Evolutionary conservation across 306 rosid genomes (phyloP).

Genomic region (Prunus kanzakura): DNA sequence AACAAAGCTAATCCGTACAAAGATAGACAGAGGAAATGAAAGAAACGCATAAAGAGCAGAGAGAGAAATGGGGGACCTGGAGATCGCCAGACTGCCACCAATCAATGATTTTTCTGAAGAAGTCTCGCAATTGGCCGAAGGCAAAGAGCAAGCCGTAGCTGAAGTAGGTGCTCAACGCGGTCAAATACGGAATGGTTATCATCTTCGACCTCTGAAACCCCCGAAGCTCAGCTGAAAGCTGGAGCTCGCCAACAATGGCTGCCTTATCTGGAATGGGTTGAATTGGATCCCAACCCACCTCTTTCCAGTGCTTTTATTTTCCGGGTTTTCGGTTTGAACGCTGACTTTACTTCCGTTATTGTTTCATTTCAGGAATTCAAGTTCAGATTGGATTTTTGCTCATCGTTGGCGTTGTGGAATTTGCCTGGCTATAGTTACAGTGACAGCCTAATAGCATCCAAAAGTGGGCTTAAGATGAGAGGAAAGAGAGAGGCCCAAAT

Average conservation of each 20-base stretch:
- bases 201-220: slow-evolving; percentile 20
- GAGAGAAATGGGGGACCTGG: slow-evolving; percentile 34
- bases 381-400: background rate
- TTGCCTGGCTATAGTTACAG: background rate
- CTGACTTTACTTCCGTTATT: background rate
- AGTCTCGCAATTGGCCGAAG: slow-evolving; percentile 76
- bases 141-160: slow-evolving; percentile 78
- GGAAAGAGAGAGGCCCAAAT: background rate
- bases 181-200: slow-evolving; percentile 76
- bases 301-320: background rate
- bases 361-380: background rate
- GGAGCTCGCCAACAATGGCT: slow-evolving; percentile 10
- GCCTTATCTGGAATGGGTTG: background rate
- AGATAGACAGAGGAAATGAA: background rate
- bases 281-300: background rate
- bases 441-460: background rate
- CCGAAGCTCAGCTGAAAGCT: slow-evolving; percentile 7
- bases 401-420: background rate
- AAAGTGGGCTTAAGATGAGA: background rate
- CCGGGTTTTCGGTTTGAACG: background rate
- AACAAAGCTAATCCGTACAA: background rate
- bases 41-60: background rate
- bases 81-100: slow-evolving; percentile 54
- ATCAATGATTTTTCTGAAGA: slow-evolving; percentile 61
- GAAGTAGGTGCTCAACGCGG: slow-evolving; percentile 73